Evolutionary conservation across 495 filamentous ascomycete species (phyloP), one percentile per base, ranked within the genome.

Genomic region (Podospora australis): DNA sequence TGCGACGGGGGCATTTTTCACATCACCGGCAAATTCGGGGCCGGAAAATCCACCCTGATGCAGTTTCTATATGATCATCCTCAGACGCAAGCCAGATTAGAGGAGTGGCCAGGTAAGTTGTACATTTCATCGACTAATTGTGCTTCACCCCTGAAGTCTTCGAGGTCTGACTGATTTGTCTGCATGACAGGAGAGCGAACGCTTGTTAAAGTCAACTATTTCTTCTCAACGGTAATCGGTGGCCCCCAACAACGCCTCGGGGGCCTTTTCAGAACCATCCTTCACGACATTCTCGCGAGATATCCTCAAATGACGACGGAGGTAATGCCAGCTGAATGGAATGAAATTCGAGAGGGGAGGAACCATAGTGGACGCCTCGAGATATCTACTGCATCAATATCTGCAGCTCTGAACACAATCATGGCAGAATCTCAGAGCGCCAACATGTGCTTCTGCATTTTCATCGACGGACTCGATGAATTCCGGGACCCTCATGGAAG

Each of bases 401-500:
- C n/a, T n/a, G n/a, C 10, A 14, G 9, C 7, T 17, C 30, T 34
- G 6, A 16, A 10, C 5, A 11, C 13, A 17, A 11, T 17, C 20
- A 2, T 29, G 8, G 25, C 1, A 2, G 6, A 17, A 10, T 30
- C 22, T 34, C 30, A 7, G 30, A 11, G 4, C 10, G 19, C n/a
- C 10, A 35, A 0, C 4, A 2, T 2, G 6, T 20, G 19, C 4
- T 43, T 48, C 20, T 43, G 46, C 8, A 23, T 50, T 5, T 44
- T 50, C 20, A 55, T 55, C 22, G 42, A 50, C 45, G 66, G 66
- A 1, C 54, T 73, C 1, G 68, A 71, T 39, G 68, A 74, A 42
- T 67, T 55, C 42, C 44, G 60, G 4, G 65, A 52, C 8, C 41
- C 39, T 4, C 5, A 10, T 13, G 39, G 21, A 8, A 11, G 10